A percentile compares a stretch with the other conserved stretches of the same genome.
Evolutionary conservation across 2,329 filamentous ascomycete species (phyloP).

Genomic region (Helotiales sp.): DNA sequence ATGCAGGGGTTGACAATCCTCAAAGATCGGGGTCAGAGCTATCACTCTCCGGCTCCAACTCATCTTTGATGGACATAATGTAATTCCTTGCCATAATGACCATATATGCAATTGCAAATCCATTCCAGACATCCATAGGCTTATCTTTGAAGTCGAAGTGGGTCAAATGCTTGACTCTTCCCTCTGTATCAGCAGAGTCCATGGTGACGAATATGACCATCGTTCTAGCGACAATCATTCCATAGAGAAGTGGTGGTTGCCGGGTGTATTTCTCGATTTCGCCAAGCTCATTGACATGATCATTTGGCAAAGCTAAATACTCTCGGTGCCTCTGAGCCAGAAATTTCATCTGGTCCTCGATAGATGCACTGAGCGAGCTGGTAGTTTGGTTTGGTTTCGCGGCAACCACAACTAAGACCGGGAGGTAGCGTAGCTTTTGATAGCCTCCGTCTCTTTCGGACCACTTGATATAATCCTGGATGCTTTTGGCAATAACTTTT

Average conservation of each 20-base stretch:
- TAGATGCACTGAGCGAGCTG: conserved; percentile 21
- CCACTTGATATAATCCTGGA: conserved; percentile 36
- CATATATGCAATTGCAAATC: conserved; percentile 35
- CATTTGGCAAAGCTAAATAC: conserved; percentile 19
- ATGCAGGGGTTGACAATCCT: background rate
- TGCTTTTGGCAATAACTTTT: conserved; percentile 30
- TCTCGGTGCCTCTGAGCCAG: conserved; percentile 31
- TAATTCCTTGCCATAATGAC: conserved; percentile 34
- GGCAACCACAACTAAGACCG: conserved; percentile 28
- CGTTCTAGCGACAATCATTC: conserved; percentile 32
- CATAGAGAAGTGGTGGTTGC: conserved; percentile 35
- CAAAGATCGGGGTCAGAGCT: conserved; percentile 27
- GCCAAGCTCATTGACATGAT: conserved; percentile 20
- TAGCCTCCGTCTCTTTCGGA: conserved; percentile 36
- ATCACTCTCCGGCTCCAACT: conserved; percentile 26
- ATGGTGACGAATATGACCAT: conserved; percentile 33
- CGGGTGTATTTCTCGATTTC: conserved; percentile 26
- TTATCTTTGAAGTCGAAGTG: conserved; percentile 33
- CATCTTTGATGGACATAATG: conserved; percentile 32
- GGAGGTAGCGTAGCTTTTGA: conserved; percentile 30
- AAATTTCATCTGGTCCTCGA: conserved; percentile 30
- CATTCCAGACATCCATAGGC: conserved; percentile 37
- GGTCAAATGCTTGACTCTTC: conserved; percentile 28
- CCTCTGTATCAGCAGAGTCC: conserved; percentile 30
- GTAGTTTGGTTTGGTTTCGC: conserved; percentile 20